phyloP scores from a whole-genome alignment of 163 green algal species.

The Trebouxiophyceae sp. region DNA sequence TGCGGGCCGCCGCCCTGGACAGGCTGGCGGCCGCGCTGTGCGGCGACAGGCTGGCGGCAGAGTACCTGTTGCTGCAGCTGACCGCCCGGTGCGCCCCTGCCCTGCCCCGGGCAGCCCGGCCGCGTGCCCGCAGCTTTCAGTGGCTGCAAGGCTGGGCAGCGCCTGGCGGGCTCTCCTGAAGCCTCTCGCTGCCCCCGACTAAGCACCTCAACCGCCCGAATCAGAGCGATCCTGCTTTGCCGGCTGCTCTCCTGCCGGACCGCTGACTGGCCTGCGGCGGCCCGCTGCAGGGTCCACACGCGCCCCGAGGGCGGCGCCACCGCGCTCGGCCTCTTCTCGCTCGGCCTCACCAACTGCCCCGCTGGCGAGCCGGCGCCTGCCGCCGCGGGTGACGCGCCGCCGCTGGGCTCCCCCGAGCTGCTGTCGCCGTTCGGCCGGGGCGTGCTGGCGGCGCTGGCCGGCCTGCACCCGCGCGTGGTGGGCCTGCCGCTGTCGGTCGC shows the following conservation, averaged over 20 bases:
- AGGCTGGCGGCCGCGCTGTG: conserved; percentile 40
- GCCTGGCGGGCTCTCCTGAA: too few species aligned
- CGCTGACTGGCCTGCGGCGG: too few species aligned
- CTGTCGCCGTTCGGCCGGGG: conserved; percentile 21
- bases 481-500: conserved; percentile 35
- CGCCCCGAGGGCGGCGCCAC: conserved; percentile 5
- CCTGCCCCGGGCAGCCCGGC: too few species aligned
- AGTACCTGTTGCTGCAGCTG: conserved; percentile 65
- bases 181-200: too few species aligned
- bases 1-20: conserved; percentile 20
- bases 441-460: conserved; percentile 28
- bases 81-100: conserved; percentile 31
- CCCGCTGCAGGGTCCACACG: conserved; percentile 21
- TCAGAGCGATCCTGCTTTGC: too few species aligned
- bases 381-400: too few species aligned
- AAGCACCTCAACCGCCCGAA: too few species aligned
- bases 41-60: conserved; percentile 59
- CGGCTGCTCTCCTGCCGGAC: too few species aligned
- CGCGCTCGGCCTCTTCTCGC: neutral
- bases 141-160: too few species aligned
- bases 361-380: neutral
- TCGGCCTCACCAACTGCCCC: conserved; percentile 1
- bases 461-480: conserved; percentile 29
- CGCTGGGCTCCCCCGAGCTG: neutral
- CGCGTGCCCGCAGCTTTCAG: too few species aligned